Conservation (phyloP, 441 rosid genomes). For the Eruca vesicaria region DNA sequence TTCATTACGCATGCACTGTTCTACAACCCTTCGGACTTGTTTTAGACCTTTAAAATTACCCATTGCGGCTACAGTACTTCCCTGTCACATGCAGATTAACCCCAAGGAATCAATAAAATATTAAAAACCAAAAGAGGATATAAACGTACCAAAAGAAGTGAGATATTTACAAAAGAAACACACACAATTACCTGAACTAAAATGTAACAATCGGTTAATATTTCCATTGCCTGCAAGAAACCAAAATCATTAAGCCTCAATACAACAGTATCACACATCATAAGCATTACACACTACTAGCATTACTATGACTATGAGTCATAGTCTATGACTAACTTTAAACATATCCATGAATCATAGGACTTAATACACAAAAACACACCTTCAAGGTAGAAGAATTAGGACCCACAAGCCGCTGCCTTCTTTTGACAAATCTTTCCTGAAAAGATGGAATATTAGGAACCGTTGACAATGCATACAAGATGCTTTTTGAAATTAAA, state of each 20-base stretch:
- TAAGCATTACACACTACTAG: not conserved
- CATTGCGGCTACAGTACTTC: constrained; percentile 33
- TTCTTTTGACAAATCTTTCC: constrained; percentile 91
- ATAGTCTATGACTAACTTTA: constrained; percentile 6
- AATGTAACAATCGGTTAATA: constrained; percentile 68
- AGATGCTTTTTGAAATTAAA: not conserved
- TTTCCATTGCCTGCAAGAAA: constrained; percentile 53
- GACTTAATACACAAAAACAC: constrained; percentile 17
- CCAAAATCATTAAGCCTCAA: not conserved
- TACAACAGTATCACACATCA: not conserved
- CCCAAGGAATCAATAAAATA: not conserved
- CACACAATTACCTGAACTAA: constrained; percentile 70
- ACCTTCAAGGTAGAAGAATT: constrained; percentile 94
- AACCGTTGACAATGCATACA: not conserved
- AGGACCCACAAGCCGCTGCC: constrained; percentile 91
- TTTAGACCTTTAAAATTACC: constrained; percentile 82
- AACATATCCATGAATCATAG: not conserved
- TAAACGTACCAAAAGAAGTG: not conserved
- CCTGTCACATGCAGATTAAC: not conserved
- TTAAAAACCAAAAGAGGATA: not conserved
- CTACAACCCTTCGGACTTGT: constrained; percentile 80
- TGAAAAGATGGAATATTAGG: constrained; percentile 36
- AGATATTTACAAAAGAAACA: constrained; percentile 10
- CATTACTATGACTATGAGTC: not conserved
- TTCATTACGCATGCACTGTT: constrained; percentile 70